phyloP scores from a whole-genome alignment of 441 rosid genomes.

The Theobroma grandiflorum region DNA sequence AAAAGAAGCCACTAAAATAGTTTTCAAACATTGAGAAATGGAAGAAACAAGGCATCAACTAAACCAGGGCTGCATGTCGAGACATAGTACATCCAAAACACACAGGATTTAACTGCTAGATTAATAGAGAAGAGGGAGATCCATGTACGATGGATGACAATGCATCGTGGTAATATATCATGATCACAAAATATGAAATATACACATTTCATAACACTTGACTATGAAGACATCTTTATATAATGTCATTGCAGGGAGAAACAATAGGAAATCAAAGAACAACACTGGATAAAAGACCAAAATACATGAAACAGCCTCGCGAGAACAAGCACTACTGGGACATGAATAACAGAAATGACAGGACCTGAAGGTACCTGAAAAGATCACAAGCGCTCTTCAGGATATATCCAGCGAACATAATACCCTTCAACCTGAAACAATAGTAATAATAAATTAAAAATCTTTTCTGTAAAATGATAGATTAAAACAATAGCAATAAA shows the following conservation, averaged over 20 bases:
- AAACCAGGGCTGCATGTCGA: no score
- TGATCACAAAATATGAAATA: no score
- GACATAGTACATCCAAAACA: no score
- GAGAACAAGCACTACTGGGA: not conserved
- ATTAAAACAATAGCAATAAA: not conserved
- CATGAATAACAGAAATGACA: not conserved
- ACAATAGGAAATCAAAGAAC: not conserved
- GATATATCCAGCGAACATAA: conserved; percentile 51
- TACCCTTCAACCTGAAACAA: conserved; percentile 44
- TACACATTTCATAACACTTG: not conserved
- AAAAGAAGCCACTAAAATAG: no score
- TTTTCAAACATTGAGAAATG: no score
- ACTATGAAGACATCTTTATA: not conserved
- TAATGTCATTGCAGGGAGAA: not conserved
- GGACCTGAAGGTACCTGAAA: conserved; percentile 33
- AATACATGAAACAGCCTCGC: not conserved
- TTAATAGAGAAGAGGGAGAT: no score
- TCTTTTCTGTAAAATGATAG: not conserved
- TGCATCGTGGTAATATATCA: no score
- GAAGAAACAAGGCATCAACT: no score
- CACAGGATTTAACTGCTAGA: no score
- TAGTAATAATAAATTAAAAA: not conserved
- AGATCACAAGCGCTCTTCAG: conserved; percentile 37
- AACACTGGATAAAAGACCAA: not conserved
- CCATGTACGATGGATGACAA: no score